Evolutionary conservation across 345 rosid genomes (phyloP), one percentile per base, ranked within the genome.

Genomic region (Crucihimalaya himalaica): DNA sequence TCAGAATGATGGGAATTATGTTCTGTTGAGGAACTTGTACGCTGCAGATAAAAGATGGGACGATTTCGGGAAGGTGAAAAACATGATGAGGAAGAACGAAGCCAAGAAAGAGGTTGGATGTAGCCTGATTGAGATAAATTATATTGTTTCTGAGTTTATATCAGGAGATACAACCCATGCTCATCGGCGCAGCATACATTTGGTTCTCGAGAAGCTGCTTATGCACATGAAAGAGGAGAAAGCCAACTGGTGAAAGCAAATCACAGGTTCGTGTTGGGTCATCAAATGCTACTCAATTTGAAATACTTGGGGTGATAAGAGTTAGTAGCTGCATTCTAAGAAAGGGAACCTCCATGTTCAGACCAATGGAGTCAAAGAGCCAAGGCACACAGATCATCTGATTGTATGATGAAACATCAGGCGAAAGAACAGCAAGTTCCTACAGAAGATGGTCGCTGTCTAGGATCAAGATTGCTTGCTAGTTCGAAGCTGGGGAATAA

Each of bases 41-140:
- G 97, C 94, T 21, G 67, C 66, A 35, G 85, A 81, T 67, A 78
- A 81, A 58, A 78, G 88, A 78, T 92, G 90, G 97, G 73, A 80
- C 29, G 86, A 89, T 46, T 88, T 75, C 0, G 82, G 81, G 68
- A 82, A 76, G 53, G 79, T 89, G n/a, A 83, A 86, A 65, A 66
- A 65, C 52, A 48, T 83, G 71, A 89, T 92, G 96, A 83, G 86
- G 77, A 83, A 76, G 74, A 88, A 75, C 10, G 83, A 86, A 23
- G 86, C 85, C 5, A 85, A 74, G 78, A 86, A 92, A 74, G 92
- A 86, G 73, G 86, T 80, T 5, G 93, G 97, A 13, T 81, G 86
- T 72, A 92, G 97, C 72, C 72, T 78, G 58, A 84, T 89, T 69
- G 93, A 91, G 79, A 52, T 89, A 62, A 75, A 81, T 63, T 79